Conservation (phyloP, 2,329 filamentous ascomycete genomes). For the Zasmidium cellare region DNA sequence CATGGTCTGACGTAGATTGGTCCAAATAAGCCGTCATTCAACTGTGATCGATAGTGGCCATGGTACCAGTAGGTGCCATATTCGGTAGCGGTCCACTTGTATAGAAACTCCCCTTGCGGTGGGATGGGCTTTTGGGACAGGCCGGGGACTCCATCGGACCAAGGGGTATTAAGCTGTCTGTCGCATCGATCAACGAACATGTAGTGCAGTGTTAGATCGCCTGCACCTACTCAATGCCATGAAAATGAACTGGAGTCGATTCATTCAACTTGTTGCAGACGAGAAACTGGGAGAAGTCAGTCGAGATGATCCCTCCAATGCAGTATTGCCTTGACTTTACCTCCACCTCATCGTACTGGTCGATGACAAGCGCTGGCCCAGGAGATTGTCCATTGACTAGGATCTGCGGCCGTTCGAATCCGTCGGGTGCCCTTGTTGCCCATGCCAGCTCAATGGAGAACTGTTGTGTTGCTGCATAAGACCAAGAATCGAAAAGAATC, state of each 20-base stretch:
- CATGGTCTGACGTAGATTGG: conserved; percentile 8
- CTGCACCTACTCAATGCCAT: conserved; percentile 15
- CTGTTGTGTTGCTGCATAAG: background rate
- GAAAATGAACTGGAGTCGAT: conserved; percentile 21
- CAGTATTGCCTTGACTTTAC: background rate
- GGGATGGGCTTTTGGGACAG: conserved; percentile 22
- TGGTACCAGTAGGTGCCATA: conserved; percentile 22
- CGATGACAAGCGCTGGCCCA: conserved; percentile 1
- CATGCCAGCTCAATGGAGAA: background rate
- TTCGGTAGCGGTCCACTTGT: conserved; percentile 18
- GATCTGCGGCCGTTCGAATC: background rate
- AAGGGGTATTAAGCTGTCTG: conserved; percentile 19
- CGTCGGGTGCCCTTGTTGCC: background rate
- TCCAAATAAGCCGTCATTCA: conserved; percentile 19
- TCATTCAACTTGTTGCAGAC: conserved; percentile 2
- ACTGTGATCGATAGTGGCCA: conserved; percentile 14
- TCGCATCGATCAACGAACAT: background rate
- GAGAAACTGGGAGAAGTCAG: background rate
- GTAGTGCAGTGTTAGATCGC: background rate
- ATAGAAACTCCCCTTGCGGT: conserved; percentile 12
- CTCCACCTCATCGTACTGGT: conserved; percentile 1
- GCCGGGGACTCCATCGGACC: conserved; percentile 24
- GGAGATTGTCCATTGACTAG: background rate
- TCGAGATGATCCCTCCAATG: background rate
- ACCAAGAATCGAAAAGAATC: background rate